Percentiles rank a stretch among this genome's conserved stretches.
Evolutionary conservation across 129 eudicot species (phyloP).

Genomic region (Ambrosia artemisiifolia): DNA sequence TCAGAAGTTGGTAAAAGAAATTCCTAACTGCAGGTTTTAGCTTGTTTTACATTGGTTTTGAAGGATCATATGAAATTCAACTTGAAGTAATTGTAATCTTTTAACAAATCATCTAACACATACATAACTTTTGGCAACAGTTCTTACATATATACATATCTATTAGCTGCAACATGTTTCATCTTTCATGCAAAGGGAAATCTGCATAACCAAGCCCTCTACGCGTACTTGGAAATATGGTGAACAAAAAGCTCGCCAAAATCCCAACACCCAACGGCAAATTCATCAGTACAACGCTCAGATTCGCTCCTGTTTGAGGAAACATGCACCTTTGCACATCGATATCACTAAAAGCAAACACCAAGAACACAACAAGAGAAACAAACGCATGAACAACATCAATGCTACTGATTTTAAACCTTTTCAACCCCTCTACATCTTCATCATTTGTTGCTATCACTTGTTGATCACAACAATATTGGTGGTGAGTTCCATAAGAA

Average conservation of each 20-base stretch:
- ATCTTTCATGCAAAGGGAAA: not conserved
- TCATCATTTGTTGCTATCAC: not conserved
- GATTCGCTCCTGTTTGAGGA: conserved; percentile 15
- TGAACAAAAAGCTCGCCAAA: conserved; percentile 31
- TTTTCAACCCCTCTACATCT: not conserved
- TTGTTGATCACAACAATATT: conserved; percentile 6
- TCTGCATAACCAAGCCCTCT: conserved; percentile 31
- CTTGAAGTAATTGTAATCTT: too few relatives aligned
- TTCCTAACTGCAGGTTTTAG: not conserved
- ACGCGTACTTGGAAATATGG: conserved; percentile 36
- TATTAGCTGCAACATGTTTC: too few relatives aligned
- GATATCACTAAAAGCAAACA: conserved; percentile 29
- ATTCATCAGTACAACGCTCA: conserved; percentile 16
- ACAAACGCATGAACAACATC: conserved; percentile 36
- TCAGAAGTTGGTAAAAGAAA: too few relatives aligned
- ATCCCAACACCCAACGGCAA: conserved; percentile 39
- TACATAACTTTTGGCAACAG: too few relatives aligned
- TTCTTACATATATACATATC: too few relatives aligned
- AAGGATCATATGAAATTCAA: too few relatives aligned
- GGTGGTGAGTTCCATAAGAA: not conserved
- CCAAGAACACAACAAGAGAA: conserved; percentile 42
- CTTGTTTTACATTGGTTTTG: not conserved
- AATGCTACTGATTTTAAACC: conserved; percentile 22
- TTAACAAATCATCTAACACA: too few relatives aligned
- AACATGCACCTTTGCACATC: conserved; percentile 32